A percentile compares a stretch with the other conserved stretches of the same genome.
Evolutionary conservation across 1,139 yeast species (phyloP).

Genomic region (Hansenula sp.): DNA sequence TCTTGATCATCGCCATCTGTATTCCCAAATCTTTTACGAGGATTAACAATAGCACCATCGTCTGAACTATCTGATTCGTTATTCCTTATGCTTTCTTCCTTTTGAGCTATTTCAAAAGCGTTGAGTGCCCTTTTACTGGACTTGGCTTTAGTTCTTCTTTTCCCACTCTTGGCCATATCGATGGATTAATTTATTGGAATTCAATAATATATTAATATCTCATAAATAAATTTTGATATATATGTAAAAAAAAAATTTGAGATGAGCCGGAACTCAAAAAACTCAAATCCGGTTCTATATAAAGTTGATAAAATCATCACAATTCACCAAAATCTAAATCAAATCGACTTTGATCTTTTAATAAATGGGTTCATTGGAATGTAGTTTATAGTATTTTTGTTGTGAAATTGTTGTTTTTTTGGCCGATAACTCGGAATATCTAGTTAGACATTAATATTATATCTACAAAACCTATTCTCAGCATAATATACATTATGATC

Average conservation of each 20-base stretch:
- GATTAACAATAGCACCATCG: conserved; percentile 33
- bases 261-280: conserved; percentile 4
- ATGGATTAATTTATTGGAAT: background rate
- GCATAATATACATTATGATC: no score
- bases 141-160: conserved; percentile 23
- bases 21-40: conserved; percentile 26
- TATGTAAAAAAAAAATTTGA: conserved; percentile 3
- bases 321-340: no score
- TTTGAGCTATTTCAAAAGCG: conserved; percentile 48
- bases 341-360: no score
- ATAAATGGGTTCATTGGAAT: no score
- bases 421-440: no score
- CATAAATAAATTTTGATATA: background rate
- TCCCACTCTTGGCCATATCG: conserved; percentile 24
- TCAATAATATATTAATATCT: no score
- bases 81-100: conserved; percentile 31
- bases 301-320: no score
- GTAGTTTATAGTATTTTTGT: no score
- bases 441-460: no score
- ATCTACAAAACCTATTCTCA: no score
- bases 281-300: background rate
- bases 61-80: conserved; percentile 30
- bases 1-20: conserved; percentile 20
- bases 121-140: conserved; percentile 33
- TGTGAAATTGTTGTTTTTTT: no score